Evolutionary conservation across 371 early-diverging fungal species (phyloP), one percentile per base, ranked within the genome.

Genomic region (Apophysomyces elegans): DNA sequence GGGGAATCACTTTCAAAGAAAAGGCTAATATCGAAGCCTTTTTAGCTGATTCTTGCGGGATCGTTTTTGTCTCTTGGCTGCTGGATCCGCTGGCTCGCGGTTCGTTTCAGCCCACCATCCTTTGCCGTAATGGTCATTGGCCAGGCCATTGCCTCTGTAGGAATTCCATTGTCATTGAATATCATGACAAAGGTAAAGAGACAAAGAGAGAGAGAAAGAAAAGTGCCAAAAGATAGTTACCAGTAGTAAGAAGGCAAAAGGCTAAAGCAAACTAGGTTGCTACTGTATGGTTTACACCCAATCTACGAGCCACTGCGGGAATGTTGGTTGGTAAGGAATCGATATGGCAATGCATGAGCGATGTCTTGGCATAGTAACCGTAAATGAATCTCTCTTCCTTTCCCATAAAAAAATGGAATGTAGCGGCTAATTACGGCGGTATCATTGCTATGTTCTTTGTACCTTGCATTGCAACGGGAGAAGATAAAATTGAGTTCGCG

Each of bases 111-210:
- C 36, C 73, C 71, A 45, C 79, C 78, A 26, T 77, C 73, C 38
- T 82, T 70, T 76, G 74, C 82, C 13, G 56, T 89, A 14, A 74
- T 84, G 38, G 73, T 86, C 73, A 13, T 85, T 37, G 90, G 90
- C 1, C 90, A 90, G 66, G 69, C 86, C 11, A 65, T 91, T 37
- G 83, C 84, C 12, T 87, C 85, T 8, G 58, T 84, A 14, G 85
- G 86, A 16, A 80, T 84, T 50, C 90, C 90, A 2, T 81, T 91
- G 65, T 79, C 88, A 38, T 64, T 89, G 35, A 85, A 89, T 47
- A 79, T 82, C 7, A 86, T 81, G 64, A 85, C 88, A 35, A 83
- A 68, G 71, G 81, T 79, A 79, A 39, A 1, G 32, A 32, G 37
- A 7, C 7, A 6, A 5, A 14, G 4, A 56, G 21, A 8, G 8